Base-by-base conservation (phyloP, 345 rosid species). In the Citrus mangshanensis region DNA sequence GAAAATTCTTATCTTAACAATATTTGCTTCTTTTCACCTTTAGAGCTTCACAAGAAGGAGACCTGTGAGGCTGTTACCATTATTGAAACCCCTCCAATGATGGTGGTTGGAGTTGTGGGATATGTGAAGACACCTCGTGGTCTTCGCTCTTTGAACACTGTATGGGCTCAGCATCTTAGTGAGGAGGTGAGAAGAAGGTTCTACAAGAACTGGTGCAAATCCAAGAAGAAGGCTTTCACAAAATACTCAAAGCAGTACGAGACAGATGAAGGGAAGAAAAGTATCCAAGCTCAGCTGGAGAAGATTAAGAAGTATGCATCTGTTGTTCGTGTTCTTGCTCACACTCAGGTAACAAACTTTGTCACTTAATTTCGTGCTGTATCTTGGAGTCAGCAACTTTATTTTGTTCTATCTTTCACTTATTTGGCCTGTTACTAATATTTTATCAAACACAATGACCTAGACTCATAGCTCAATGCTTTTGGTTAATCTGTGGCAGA, bases 1-100 rank as follows among this genome's bases (percentile, higher is more conserved):
- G 51, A 46, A 42, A 51, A 51, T 51, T 13, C 22, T 51, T 51
- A 51, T 51, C 56, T 54, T 16, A 18, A 54, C 22, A 18, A 54
- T 54, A 54, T 18, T 16, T 54, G 58, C 25, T 1, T 42, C 12
- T 28, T 14, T 64, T 61, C 66, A n/a, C 24, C 24, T 68, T 24
- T 64, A 93, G 95, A 93, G 88, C 95, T 93, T 71, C 98, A 92
- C 91, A 93, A 93, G 91, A 93, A 93, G 84, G 97, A 93, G 87
- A 91, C 98, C 2, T 92, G 97, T 54, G 98, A 93, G 79, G 96
- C 98, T 66, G 98, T 93, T 60, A 93, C 98, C 2, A 81, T 93
- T 24, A 34, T 93, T 81, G 98, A 93, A 79, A 89, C 98, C 58
- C 98, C 98, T 58, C 91, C 98, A 22, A 87, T 93, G 93, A 88